Conservation (phyloP, 1,284 basidiomycete species). For the Marasmius fiardii region DNA sequence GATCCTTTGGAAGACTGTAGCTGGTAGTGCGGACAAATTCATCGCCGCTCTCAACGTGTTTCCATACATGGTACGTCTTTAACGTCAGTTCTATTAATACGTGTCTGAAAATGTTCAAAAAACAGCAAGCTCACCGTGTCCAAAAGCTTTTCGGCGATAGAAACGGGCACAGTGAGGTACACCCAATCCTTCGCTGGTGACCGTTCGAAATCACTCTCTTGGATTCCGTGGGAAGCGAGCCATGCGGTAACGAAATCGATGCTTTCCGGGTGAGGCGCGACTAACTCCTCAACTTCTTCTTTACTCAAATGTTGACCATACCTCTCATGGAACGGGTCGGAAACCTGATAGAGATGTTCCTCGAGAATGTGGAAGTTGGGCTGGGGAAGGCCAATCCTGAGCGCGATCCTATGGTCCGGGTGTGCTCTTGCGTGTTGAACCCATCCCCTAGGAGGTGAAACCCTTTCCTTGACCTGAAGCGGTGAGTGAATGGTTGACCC, state of each 20-base stretch:
- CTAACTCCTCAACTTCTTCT: slow-evolving; percentile 42
- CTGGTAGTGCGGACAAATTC: slow-evolving; percentile 60
- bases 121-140: slow-evolving; percentile 44
- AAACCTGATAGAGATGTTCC: slow-evolving; percentile 49
- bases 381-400: slow-evolving; percentile 53
- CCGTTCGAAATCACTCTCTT: slow-evolving; percentile 24
- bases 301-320: slow-evolving; percentile 45
- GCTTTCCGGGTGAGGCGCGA: slow-evolving; percentile 41
- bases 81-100: neutral
- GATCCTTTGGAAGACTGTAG: slow-evolving; percentile 62
- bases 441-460: slow-evolving; percentile 38
- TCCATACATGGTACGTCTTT: slow-evolving; percentile 63
- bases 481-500: neutral
- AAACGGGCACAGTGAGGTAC: slow-evolving; percentile 37
- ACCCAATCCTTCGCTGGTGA: slow-evolving; percentile 43
- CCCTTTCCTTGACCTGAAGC: slow-evolving; percentile 5
- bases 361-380: slow-evolving; percentile 48
- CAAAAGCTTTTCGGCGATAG: slow-evolving; percentile 64
- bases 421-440: slow-evolving; percentile 33
- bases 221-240: slow-evolving; percentile 41
- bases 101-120: neutral
- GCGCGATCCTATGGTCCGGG: slow-evolving; percentile 36
- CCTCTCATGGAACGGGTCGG: slow-evolving; percentile 41
- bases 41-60: slow-evolving; percentile 49
- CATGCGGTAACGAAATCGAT: slow-evolving; percentile 40